These are phyloP conservation scores for Hanseniaspora guilliermondii DNA, from an alignment of 805 yeast genomes.

Conservation along the genomic window DNA sequence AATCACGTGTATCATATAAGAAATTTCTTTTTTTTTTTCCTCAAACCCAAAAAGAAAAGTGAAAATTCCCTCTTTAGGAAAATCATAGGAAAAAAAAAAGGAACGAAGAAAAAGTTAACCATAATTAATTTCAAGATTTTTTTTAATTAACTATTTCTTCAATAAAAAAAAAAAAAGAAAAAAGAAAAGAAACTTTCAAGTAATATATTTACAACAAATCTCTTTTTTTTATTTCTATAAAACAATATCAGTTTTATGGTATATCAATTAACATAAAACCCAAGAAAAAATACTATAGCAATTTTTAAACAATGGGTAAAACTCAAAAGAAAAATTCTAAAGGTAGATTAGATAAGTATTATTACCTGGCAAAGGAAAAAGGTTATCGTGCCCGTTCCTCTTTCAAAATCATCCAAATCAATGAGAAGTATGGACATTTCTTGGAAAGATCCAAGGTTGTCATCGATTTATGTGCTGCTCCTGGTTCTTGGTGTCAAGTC, in stretches of 20 bases:
- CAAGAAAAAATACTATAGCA: not conserved
- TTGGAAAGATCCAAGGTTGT: conserved; percentile 89
- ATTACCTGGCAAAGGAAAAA: conserved; percentile 89
- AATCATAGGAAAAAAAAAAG: not conserved
- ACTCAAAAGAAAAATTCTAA: conserved; percentile 90
- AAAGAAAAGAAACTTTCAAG: conserved; percentile 13
- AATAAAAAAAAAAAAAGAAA: not conserved
- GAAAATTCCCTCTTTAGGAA: not conserved
- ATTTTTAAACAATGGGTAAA: conserved; percentile 52
- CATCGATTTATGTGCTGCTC: conserved; percentile 96
- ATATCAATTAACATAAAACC: not conserved
- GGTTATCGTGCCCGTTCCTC: conserved; percentile 99
- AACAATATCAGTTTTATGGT: not conserved
- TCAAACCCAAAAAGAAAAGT: not conserved
- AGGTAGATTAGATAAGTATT: conserved; percentile 98
- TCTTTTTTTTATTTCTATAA: no score
- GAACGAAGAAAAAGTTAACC: not conserved
- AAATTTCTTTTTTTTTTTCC: not conserved
- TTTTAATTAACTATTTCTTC: not conserved
- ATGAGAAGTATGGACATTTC: conserved; percentile 93
- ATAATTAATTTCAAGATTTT: no score
- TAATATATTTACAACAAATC: conserved; percentile 15
- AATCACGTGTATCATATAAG: not conserved
- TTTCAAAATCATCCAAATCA: conserved; percentile 85
- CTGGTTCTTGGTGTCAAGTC: conserved; percentile 99